Evolutionary conservation across 805 yeast genomes (phyloP).

Genomic region (Candida sonorensis): DNA sequence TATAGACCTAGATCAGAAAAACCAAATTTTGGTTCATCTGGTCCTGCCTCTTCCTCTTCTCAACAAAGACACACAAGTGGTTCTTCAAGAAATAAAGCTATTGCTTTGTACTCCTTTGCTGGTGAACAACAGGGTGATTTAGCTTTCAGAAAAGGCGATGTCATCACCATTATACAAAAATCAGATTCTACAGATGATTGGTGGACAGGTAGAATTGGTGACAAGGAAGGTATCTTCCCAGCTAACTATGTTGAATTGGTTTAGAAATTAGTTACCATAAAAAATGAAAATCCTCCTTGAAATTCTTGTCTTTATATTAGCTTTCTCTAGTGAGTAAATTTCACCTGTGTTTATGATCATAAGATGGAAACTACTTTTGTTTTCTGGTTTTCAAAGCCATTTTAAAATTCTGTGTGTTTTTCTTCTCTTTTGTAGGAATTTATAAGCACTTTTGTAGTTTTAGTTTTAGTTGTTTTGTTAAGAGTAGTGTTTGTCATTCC

Average conservation of each 20-base stretch:
- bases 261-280: slow-evolving; percentile 27
- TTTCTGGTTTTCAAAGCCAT: too few relatives aligned
- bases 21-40: slow-evolving; percentile 19
- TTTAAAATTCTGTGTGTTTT: too few relatives aligned
- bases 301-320: too few relatives aligned
- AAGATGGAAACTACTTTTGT: too few relatives aligned
- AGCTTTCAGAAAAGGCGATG: slow-evolving; percentile 91
- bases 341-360: too few relatives aligned
- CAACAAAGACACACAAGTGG: slow-evolving; percentile 3
- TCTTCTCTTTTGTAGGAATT: too few relatives aligned
- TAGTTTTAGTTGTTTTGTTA: too few relatives aligned
- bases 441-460: too few relatives aligned
- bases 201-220: slow-evolving; percentile 95
- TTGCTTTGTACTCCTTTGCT: slow-evolving; percentile 80
- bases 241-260: slow-evolving; percentile 91
- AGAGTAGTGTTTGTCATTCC: too few relatives aligned
- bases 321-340: too few relatives aligned
- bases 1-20: slow-evolving; percentile 27
- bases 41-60: slow-evolving; percentile 26
- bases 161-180: slow-evolving; percentile 77
- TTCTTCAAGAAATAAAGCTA: slow-evolving; percentile 55
- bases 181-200: slow-evolving; percentile 90
- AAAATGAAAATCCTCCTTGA: too few relatives aligned
- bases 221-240: slow-evolving; percentile 89
- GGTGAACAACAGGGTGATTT: slow-evolving; percentile 95